Evolutionary conservation across 768 basidiomycete species (phyloP), one percentile per base, ranked within the genome.

Genomic region (Boletus huronensis): DNA sequence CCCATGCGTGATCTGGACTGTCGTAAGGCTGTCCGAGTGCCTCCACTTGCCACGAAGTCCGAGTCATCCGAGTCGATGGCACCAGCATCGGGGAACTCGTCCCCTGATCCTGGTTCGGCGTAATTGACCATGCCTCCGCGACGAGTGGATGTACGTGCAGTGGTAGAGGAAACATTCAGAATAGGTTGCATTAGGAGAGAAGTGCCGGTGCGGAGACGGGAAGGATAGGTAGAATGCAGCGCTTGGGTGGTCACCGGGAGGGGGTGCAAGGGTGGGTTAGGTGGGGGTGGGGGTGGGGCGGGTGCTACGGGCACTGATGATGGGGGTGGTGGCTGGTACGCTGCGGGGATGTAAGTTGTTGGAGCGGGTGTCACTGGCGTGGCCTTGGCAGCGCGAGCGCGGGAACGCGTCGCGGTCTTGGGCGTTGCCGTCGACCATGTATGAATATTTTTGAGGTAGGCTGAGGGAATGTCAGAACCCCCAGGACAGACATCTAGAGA

Each of bases 121-220:
- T 95, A 95, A 73, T 93, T 94, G 58, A 94, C 79, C 48, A 82
- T 77, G n/a, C 81, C 82, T 19, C 84, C 83, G 19, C 87, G 79
- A 47, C 88, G 78, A 38, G 77, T 79, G 2, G 80, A 71, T 1
- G 77, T 67, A n/a, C 82, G 76, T 8, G 67, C 70, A 8, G 77
- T 60, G 1, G 82, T 65, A 8, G 79, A 59, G n/a, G 75, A 35
- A 0, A 68, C 72, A 34, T 76, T 70, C 11, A 83, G 63, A 62
- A 92, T 82, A 19, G 97, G 97, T 65, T 99, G 97, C 72, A 98
- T 80, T 60, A 99, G 83, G 6, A 93, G 82, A 0, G 92, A 88
- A 3, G 88, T 80, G 16, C 97, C 97, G 0, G 96, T 95, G 25
- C 90, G 85, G 48, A 98, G 75, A n/a, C 96, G 82, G 6, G 94